Evolutionary conservation across 441 rosid genomes (phyloP).

Genomic region (Pelargonium australe): DNA sequence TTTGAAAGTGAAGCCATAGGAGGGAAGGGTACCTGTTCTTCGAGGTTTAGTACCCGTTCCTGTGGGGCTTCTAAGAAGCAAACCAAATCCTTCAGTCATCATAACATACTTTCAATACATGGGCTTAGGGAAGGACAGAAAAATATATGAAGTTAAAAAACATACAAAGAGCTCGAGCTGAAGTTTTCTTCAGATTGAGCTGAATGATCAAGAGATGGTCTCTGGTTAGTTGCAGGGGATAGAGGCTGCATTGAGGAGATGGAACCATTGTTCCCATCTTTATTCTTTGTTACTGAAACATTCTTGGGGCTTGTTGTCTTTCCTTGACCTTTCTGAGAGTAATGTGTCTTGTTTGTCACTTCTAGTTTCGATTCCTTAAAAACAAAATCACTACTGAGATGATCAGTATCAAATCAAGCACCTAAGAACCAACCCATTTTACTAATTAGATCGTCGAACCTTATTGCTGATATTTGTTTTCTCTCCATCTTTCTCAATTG

Average conservation of each 20-base stretch:
- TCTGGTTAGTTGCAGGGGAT: background rate
- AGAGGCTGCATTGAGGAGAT: background rate
- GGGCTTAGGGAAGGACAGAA: background rate
- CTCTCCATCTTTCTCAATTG: background rate
- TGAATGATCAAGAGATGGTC: background rate
- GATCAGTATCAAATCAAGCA: background rate
- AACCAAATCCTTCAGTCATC: background rate
- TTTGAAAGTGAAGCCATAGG: conserved; percentile 31
- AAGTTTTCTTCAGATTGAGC: too few species aligned
- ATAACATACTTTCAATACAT: background rate
- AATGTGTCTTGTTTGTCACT: background rate
- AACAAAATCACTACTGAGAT: background rate
- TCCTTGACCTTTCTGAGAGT: background rate
- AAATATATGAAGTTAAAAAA: too few species aligned
- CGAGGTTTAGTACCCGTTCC: conserved; percentile 20
- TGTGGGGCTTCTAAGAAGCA: conserved; percentile 15
- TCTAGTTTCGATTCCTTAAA: background rate
- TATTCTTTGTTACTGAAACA: background rate
- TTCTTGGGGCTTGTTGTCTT: background rate
- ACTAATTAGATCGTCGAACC: background rate
- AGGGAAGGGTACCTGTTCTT: conserved; percentile 24
- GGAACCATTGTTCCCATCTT: background rate
- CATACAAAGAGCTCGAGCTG: too few species aligned
- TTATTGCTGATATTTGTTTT: background rate
- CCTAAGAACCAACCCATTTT: background rate